Evolutionary conservation across 2,329 filamentous ascomycete genomes (phyloP), one percentile per base, ranked within the genome.

Genomic region (Chrysoporthe cubensis): DNA sequence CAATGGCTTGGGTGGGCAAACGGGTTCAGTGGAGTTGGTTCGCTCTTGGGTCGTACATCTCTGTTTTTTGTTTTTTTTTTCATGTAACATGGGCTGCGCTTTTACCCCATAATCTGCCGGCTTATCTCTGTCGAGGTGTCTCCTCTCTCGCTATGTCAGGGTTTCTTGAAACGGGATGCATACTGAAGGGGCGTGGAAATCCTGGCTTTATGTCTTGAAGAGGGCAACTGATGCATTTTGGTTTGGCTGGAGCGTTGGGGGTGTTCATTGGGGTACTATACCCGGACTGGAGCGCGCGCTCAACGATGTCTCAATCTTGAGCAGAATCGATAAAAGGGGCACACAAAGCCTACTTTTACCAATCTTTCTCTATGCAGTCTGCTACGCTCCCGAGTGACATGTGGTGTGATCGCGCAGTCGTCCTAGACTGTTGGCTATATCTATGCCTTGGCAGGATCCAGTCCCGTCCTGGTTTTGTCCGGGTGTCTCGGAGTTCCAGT

Each of bases 171-270:
- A 59, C 21, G 64, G 66, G 61, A 65, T 70, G 69, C 69, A 70
- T 69, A 62, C 50, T 66, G 64, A 57, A 54, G 67, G 56, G 60
- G 60, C 63, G 59, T 54, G 61, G 68, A 69, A 70, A 69, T 68
- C 66, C 68, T 70, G 68, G 66, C 64, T 66, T 62, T 65, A 60
- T 61, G 66, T 64, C 60, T 43, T 61, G 52, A 54, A 67, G 43
- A 34, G 69, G 66, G 60, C 63, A 62, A 64, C 62, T 69, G 69
- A 70, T 70, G 69, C 69, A 70, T 70, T 65, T 64, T 69, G 66
- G 66, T 63, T 66, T 61, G 69, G 69, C 61, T 69, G 69, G 69
- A 70, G 66, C 69, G 66, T 65, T 69, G 56, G 66, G 62, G 66
- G 69, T 68, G 69, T 70, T 70, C 65, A 67, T 62, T 62, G 65